Conservation (phyloP, 805 yeast genomes). For the Metschnikowia lochheadii region DNA sequence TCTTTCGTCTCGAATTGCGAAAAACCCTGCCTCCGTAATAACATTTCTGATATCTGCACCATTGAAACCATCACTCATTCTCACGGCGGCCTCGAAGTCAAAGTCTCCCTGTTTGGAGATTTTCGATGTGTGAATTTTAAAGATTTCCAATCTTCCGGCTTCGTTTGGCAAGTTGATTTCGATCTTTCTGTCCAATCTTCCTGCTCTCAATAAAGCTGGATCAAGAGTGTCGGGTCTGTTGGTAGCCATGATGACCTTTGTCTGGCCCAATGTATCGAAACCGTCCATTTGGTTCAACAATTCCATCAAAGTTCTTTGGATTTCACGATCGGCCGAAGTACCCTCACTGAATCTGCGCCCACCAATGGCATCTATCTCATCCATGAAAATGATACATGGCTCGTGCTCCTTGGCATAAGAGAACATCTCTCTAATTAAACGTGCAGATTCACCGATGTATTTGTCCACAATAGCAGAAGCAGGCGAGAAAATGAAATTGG, state of each 20-base stretch:
- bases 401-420: constrained; percentile 97
- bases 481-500: constrained; percentile 96
- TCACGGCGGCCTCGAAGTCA: constrained; percentile 94
- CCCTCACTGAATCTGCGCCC: constrained; percentile 98
- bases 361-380: constrained; percentile 98
- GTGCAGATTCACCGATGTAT: constrained; percentile 96
- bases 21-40: constrained; percentile 97
- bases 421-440: constrained; percentile 96
- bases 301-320: constrained; percentile 97
- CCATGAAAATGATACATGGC: constrained; percentile 97
- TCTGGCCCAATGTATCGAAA: constrained; percentile 92
- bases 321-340: constrained; percentile 97
- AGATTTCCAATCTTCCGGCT: constrained; percentile 88
- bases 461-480: constrained; percentile 98
- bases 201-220: constrained; percentile 96
- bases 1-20: constrained; percentile 96
- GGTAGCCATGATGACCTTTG: constrained; percentile 98
- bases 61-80: constrained; percentile 98
- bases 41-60: constrained; percentile 98
- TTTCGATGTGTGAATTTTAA: constrained; percentile 84
- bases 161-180: constrained; percentile 96
- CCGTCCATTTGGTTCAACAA: constrained; percentile 98
- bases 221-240: constrained; percentile 97
- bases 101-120: constrained; percentile 91
- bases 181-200: constrained; percentile 93